Evolutionary conservation across 2,329 filamentous ascomycete genomes (phyloP).

Genomic region (Capronia coronata): DNA sequence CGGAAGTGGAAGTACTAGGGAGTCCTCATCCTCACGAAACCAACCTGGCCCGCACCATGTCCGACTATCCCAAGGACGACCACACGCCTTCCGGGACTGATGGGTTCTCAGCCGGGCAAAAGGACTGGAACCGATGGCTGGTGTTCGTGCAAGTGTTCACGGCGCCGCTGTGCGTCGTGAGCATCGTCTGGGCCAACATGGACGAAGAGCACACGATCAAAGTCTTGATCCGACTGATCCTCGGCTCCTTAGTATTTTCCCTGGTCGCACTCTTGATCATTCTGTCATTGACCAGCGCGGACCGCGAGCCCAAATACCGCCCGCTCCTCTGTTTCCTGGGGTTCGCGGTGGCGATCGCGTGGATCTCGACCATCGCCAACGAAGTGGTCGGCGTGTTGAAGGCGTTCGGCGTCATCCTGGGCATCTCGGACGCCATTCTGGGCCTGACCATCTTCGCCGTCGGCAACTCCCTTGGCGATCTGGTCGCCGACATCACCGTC

Average conservation of each 20-base stretch:
- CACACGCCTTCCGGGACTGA: conserved; percentile 30
- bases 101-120: conserved; percentile 30
- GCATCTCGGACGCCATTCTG: conserved; percentile 82
- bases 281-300: conserved; percentile 60
- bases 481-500: conserved; percentile 91
- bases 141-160: conserved; percentile 78
- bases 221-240: conserved; percentile 51
- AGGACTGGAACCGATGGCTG: conserved; percentile 86
- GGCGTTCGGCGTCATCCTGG: conserved; percentile 80
- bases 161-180: conserved; percentile 73
- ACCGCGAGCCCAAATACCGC: conserved; percentile 64
- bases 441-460: conserved; percentile 94
- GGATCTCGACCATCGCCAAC: conserved; percentile 92
- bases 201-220: conserved; percentile 41
- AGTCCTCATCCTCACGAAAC: conserved; percentile 19
- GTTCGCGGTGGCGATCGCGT: conserved; percentile 84
- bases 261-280: conserved; percentile 60
- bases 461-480: conserved; percentile 87
- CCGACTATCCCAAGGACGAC: conserved; percentile 33
- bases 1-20: neutral
- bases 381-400: conserved; percentile 95
- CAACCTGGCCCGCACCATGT: conserved; percentile 30
- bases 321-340: conserved; percentile 79
- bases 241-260: conserved; percentile 63
- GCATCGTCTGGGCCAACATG: conserved; percentile 59